phyloP scores from a whole-genome alignment of 495 filamentous ascomycete genomes.

The Tuber brumale region DNA sequence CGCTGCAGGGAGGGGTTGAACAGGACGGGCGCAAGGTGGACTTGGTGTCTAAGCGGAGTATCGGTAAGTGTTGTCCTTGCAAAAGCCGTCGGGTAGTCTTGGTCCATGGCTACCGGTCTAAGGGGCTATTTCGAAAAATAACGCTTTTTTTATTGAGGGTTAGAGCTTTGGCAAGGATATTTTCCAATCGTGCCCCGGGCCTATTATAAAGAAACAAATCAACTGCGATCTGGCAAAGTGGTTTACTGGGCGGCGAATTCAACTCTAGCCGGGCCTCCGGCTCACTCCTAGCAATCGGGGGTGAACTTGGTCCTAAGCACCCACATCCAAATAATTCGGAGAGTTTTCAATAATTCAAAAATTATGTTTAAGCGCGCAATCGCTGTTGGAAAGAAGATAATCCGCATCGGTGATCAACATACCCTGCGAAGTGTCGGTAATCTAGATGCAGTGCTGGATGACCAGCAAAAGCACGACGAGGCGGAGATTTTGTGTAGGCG shows the following conservation, averaged over 20 bases:
- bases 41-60: neutral
- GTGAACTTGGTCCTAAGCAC: too few relatives aligned
- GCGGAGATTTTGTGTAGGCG: neutral
- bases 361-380: neutral
- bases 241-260: too few relatives aligned
- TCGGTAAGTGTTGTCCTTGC: neutral
- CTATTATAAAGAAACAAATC: too few relatives aligned
- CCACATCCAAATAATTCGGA: too few relatives aligned
- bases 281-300: too few relatives aligned
- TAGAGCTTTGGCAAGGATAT: neutral
- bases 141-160: neutral
- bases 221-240: too few relatives aligned
- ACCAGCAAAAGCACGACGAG: neutral
- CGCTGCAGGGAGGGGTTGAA: neutral
- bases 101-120: neutral
- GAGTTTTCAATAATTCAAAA: neutral
- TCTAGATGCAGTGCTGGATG: neutral
- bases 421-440: conserved; percentile 12
- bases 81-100: neutral
- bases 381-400: conserved; percentile 12
- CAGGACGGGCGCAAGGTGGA: neutral
- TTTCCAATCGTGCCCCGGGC: too few relatives aligned
- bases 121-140: neutral
- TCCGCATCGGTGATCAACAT: conserved; percentile 18
- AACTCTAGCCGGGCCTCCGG: too few relatives aligned